Evolutionary conservation across 495 filamentous ascomycete genomes (phyloP).

Genomic region (Podospora tetraspora): DNA sequence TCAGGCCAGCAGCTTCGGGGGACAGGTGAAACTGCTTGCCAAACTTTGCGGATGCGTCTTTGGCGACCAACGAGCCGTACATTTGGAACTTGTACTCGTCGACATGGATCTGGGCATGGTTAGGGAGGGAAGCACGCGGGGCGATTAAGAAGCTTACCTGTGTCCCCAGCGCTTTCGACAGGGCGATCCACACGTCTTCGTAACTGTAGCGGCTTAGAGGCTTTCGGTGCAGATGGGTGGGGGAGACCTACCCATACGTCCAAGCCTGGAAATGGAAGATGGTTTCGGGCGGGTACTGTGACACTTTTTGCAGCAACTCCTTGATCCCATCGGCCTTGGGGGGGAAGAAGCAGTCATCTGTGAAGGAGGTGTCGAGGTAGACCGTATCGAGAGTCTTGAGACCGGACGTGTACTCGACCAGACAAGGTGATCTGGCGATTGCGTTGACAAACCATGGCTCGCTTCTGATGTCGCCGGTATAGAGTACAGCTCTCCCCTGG

Average conservation of each 20-base stretch:
- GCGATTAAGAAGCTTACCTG: slow-evolving; percentile 42
- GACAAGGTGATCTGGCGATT: slow-evolving; percentile 61
- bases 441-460: slow-evolving; percentile 51
- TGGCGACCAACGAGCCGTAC: slow-evolving; percentile 58
- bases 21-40: slow-evolving; percentile 37
- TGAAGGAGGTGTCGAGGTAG: slow-evolving; percentile 85
- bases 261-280: slow-evolving; percentile 82
- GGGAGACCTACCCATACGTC: slow-evolving; percentile 71
- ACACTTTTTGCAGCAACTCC: slow-evolving; percentile 67
- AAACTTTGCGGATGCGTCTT: slow-evolving; percentile 27
- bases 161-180: slow-evolving; percentile 62
- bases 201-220: slow-evolving; percentile 36
- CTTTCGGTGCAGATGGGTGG: neutral
- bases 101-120: slow-evolving; percentile 60
- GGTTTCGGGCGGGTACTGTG: slow-evolving; percentile 65
- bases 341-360: slow-evolving; percentile 41
- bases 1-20: slow-evolving; percentile 60
- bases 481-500: slow-evolving; percentile 68
- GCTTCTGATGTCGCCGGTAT: slow-evolving; percentile 89
- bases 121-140: neutral
- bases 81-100: slow-evolving; percentile 73
- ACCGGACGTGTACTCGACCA: slow-evolving; percentile 70
- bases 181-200: slow-evolving; percentile 84
- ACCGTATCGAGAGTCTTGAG: slow-evolving; percentile 65
- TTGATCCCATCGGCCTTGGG: slow-evolving; percentile 66